Evolutionary conservation across 169 alveolate species (phyloP).

Genomic region (Plasmodium sp.): DNA sequence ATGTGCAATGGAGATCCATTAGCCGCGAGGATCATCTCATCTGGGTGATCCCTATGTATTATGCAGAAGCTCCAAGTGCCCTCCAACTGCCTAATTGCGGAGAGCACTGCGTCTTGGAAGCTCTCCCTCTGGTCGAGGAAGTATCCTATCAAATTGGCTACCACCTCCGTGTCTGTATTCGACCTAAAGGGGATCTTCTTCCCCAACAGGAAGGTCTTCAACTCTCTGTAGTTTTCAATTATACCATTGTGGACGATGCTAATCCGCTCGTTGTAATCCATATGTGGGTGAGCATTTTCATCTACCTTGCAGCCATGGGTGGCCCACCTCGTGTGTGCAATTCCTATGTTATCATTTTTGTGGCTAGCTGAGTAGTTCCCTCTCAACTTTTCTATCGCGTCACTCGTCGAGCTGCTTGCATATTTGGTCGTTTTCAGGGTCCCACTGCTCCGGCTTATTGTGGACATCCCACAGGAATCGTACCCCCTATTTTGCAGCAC

Average conservation of each 20-base stretch:
- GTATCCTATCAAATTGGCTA: slow-evolving; percentile 94
- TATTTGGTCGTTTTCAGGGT: slow-evolving; percentile 89
- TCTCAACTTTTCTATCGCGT: slow-evolving; percentile 88
- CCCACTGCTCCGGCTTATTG: slow-evolving; percentile 83
- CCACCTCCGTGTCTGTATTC: slow-evolving; percentile 97
- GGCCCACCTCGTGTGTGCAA: slow-evolving; percentile 99
- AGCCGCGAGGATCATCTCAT: slow-evolving; percentile 92
- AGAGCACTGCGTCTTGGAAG: slow-evolving; percentile 89
- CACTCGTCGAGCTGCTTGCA: slow-evolving; percentile 79
- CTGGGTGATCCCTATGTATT: slow-evolving; percentile 90
- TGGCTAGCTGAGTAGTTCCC: slow-evolving; percentile 84
- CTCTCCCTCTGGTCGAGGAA: slow-evolving; percentile 88
- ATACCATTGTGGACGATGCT: slow-evolving; percentile 98
- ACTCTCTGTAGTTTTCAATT: slow-evolving; percentile 88
- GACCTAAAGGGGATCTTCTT: slow-evolving; percentile 76
- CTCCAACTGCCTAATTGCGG: slow-evolving; percentile 89
- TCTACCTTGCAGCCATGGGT: slow-evolving; percentile 98
- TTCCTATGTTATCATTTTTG: slow-evolving; percentile 90
- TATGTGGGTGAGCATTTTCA: slow-evolving; percentile 98
- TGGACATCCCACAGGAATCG: slow-evolving; percentile 96
- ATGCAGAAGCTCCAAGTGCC: slow-evolving; percentile 98
- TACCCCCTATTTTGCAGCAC: slow-evolving; percentile 94
- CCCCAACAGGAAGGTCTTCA: slow-evolving; percentile 82
- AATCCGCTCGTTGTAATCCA: slow-evolving; percentile 90
- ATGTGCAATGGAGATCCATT: slow-evolving; percentile 94